phyloP scores from a whole-genome alignment of 140 eudicot genomes.

The Ambrosia hybrid region DNA sequence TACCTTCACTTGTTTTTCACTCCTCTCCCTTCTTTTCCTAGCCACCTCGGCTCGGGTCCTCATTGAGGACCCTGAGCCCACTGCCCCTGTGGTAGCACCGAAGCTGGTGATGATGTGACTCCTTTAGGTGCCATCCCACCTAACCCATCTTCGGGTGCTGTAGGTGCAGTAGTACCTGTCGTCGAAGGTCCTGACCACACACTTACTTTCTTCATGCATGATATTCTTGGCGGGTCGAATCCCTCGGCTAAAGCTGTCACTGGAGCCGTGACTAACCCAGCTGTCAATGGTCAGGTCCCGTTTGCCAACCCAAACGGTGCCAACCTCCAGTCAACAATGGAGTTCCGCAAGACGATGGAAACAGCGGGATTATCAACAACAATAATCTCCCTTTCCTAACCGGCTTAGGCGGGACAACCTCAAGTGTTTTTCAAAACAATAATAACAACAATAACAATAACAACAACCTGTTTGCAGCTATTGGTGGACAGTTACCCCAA shows the following conservation, averaged over 20 bases:
- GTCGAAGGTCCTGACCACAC: constrained; percentile 42
- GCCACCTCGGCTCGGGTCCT: constrained; percentile 52
- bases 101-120: constrained; percentile 8
- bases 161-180: constrained; percentile 13
- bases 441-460: constrained; percentile 39
- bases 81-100: constrained; percentile 27
- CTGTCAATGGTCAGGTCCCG: constrained; percentile 61
- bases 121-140: constrained; percentile 36
- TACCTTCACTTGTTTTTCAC: constrained; percentile 22
- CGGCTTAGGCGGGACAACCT: constrained; percentile 57
- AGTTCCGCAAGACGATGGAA: constrained; percentile 45
- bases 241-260: constrained; percentile 79
- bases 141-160: constrained; percentile 24
- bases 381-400: constrained; percentile 74
- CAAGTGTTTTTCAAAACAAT: constrained; percentile 43
- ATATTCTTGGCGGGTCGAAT: constrained; percentile 67
- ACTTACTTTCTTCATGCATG: constrained; percentile 77
- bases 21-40: constrained; percentile 37
- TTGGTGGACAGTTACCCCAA: constrained; percentile 57
- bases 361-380: constrained; percentile 51
- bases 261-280: constrained; percentile 65
- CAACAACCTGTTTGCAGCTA: constrained; percentile 44
- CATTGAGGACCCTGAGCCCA: constrained; percentile 32
- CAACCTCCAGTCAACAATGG: constrained; percentile 57
- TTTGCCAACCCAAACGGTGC: constrained; percentile 80